These are phyloP conservation scores for Arxiozyma heterogenica DNA, from an alignment of 1,139 yeast species.

Conservation along the genomic window DNA sequence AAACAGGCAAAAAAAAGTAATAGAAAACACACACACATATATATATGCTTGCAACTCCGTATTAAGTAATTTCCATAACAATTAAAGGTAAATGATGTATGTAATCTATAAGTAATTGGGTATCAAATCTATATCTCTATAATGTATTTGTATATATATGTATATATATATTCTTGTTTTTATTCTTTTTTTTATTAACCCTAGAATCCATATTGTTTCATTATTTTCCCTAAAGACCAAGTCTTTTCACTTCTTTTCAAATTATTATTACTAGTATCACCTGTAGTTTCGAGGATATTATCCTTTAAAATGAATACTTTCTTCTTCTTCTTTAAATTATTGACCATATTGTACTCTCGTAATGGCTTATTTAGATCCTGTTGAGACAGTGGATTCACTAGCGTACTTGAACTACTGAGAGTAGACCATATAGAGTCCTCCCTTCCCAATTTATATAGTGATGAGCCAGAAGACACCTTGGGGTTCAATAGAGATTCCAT, in stretches of 20 bases:
- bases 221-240: constrained; percentile 2
- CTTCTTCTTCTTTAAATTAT: neutral
- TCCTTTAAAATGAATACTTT: neutral
- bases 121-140: neutral
- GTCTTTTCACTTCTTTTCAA: constrained; percentile 2
- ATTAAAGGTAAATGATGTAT: no score
- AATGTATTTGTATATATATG: no score
- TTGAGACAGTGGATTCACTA: constrained; percentile 7
- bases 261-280: neutral
- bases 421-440: constrained; percentile 18
- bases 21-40: no score
- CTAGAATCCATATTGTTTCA: neutral
- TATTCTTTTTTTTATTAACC: no score
- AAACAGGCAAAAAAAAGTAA: no score
- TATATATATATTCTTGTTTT: no score
- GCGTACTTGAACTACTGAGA: constrained; percentile 17
- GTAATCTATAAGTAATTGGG: neutral
- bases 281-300: neutral
- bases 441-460: constrained; percentile 12
- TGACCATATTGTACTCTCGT: constrained; percentile 1
- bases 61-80: no score
- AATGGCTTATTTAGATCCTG: constrained; percentile 4
- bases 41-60: no score
- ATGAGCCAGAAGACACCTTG: neutral
- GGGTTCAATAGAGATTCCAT: constrained; percentile 54